A percentile compares a stretch with the other conserved stretches of the same genome.
Conservation (phyloP, 164 flowering plant genomes). For the Warburgia ugandensis region DNA sequence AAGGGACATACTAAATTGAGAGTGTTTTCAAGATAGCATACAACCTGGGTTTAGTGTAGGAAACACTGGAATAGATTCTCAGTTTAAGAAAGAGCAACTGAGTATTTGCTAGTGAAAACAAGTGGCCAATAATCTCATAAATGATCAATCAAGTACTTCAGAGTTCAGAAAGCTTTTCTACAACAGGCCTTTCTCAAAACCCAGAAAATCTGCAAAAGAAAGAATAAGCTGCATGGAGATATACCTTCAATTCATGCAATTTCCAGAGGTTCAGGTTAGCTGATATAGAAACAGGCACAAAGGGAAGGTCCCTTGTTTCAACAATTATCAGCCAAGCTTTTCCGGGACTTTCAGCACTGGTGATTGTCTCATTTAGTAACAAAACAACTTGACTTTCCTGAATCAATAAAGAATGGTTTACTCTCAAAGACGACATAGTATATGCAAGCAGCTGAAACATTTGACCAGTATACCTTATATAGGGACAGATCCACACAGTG, state of each 20-base stretch:
- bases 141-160: too few species aligned
- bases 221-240: background rate
- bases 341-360: slow-evolving; percentile 54
- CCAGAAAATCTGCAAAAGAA: background rate
- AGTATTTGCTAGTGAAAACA: too few species aligned
- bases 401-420: slow-evolving; percentile 8
- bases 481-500: slow-evolving; percentile 82
- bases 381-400: slow-evolving; percentile 86
- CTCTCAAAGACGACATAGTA: background rate
- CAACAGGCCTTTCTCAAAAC: background rate
- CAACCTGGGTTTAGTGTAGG: too few species aligned
- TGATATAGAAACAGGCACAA: slow-evolving; percentile 46
- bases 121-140: background rate
- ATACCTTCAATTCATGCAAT: slow-evolving; percentile 62
- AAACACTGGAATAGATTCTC: too few species aligned
- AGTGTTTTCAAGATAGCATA: too few species aligned
- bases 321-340: slow-evolving; percentile 63
- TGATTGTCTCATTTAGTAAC: slow-evolving; percentile 46
- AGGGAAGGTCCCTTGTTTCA: slow-evolving; percentile 61
- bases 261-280: slow-evolving; percentile 39
- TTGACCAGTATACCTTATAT: slow-evolving; percentile 55
- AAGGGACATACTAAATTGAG: too few species aligned
- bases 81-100: too few species aligned
- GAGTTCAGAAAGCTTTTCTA: too few species aligned
- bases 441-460: background rate